Evolutionary conservation across 2,329 filamentous ascomycete species (phyloP).

Genomic region (Epichloe glyceriae): DNA sequence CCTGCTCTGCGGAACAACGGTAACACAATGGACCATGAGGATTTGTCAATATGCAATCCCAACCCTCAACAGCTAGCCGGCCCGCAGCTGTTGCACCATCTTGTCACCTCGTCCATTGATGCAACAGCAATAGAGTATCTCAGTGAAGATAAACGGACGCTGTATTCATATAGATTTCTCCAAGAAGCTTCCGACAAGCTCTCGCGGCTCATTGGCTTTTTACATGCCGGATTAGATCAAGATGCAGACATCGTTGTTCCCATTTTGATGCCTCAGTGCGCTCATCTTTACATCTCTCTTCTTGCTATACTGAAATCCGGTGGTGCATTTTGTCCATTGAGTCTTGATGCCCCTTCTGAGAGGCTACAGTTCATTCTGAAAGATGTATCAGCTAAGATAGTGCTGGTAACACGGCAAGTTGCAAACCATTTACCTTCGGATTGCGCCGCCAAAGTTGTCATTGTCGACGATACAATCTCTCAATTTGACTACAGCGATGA

Average conservation of each 20-base stretch:
- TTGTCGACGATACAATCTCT: slow-evolving; percentile 14
- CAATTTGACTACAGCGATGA: background rate
- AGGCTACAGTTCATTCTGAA: slow-evolving; percentile 65
- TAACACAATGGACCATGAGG: slow-evolving; percentile 13
- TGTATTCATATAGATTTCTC: slow-evolving; percentile 49
- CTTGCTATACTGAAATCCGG: slow-evolving; percentile 71
- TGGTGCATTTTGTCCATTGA: slow-evolving; percentile 74
- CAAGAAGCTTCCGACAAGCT: slow-evolving; percentile 44
- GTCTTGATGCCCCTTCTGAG: slow-evolving; percentile 63
- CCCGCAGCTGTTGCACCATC: slow-evolving; percentile 37
- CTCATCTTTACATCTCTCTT: slow-evolving; percentile 63
- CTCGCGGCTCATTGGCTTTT: slow-evolving; percentile 33
- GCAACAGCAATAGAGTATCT: slow-evolving; percentile 21
- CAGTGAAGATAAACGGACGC: slow-evolving; percentile 14
- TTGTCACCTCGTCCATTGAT: slow-evolving; percentile 36
- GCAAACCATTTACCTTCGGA: slow-evolving; percentile 24
- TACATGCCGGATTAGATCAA: slow-evolving; percentile 2
- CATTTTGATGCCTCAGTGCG: slow-evolving; percentile 63
- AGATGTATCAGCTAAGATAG: slow-evolving; percentile 58
- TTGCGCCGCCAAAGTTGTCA: slow-evolving; percentile 20
- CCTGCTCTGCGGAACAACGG: background rate
- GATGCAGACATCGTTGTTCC: slow-evolving; percentile 47
- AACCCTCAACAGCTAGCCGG: slow-evolving; percentile 27
- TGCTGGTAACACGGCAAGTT: slow-evolving; percentile 49
- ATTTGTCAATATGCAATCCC: slow-evolving; percentile 34